Percentiles rank a stretch among this genome's conserved stretches.
phyloP scores from a whole-genome alignment of 768 basidiomycete genomes.

The Hygrocybe coccinea region DNA sequence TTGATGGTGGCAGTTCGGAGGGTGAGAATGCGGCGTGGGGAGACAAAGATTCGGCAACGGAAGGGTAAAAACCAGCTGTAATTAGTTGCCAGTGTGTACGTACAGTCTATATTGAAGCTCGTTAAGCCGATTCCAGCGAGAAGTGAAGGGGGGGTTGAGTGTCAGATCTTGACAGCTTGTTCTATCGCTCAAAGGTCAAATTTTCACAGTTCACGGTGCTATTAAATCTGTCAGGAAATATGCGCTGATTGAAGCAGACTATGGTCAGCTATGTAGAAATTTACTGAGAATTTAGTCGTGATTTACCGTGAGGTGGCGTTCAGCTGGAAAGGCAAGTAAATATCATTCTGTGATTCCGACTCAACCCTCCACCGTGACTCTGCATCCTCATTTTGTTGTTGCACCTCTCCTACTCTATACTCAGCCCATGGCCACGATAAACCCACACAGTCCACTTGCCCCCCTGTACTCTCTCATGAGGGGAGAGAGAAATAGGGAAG shows the following conservation, averaged over 20 bases:
- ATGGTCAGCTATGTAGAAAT: background rate
- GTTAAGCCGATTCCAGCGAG: background rate
- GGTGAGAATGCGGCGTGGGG: background rate
- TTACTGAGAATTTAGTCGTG: background rate
- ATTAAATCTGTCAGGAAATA: background rate
- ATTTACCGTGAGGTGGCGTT: background rate
- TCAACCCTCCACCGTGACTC: too few species aligned
- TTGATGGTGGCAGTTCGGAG: slow-evolving; percentile 6
- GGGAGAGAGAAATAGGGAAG: too few species aligned
- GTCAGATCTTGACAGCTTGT: too few species aligned
- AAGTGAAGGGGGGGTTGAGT: too few species aligned
- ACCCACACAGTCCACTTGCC: too few species aligned
- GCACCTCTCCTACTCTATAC: too few species aligned
- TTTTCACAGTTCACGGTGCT: background rate
- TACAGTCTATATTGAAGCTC: background rate
- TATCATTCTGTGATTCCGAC: background rate
- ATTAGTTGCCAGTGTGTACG: background rate
- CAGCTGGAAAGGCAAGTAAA: background rate
- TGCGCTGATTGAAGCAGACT: background rate
- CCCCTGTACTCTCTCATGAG: too few species aligned
- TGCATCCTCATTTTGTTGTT: too few species aligned
- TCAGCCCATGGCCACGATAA: too few species aligned
- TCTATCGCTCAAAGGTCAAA: background rate
- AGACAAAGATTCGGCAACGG: slow-evolving; percentile 2
- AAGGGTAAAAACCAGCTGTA: background rate